Evolutionary conservation across 768 basidiomycete genomes (phyloP).

Genomic region (Phaeolepiota aurea): DNA sequence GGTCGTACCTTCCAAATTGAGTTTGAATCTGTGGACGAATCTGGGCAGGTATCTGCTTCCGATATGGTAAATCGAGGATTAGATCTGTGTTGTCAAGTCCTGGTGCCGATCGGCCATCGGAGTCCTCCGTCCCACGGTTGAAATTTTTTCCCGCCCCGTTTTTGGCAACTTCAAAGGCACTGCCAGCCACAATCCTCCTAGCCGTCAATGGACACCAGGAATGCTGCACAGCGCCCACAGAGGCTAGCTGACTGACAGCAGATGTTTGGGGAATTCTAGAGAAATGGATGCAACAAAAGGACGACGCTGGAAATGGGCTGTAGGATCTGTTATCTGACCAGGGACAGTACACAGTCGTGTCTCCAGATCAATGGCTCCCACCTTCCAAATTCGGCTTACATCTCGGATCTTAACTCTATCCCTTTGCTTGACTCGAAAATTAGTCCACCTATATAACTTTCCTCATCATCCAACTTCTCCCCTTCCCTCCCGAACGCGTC

Average conservation of each 20-base stretch:
- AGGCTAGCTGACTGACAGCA: too few relatives aligned
- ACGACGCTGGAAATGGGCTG: neutral
- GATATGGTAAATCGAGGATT: neutral
- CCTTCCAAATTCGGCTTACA: slow-evolving; percentile 36
- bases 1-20: slow-evolving; percentile 14
- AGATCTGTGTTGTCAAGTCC: neutral
- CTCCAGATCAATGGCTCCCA: slow-evolving; percentile 40
- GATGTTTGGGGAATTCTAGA: too few relatives aligned
- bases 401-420: slow-evolving; percentile 44
- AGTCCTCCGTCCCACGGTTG: slow-evolving; percentile 5
- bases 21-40: slow-evolving; percentile 1
- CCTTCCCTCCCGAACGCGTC: slow-evolving; percentile 3
- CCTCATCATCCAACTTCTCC: slow-evolving; percentile 7
- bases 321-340: slow-evolving; percentile 6
- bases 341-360: slow-evolving; percentile 15
- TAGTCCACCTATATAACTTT: slow-evolving; percentile 19
- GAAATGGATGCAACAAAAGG: too few relatives aligned
- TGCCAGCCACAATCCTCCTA: too few relatives aligned
- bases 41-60: slow-evolving; percentile 13
- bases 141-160: slow-evolving; percentile 1
- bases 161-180: slow-evolving; percentile 10
- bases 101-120: slow-evolving; percentile 11
- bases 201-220: neutral
- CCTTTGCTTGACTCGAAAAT: slow-evolving; percentile 14
- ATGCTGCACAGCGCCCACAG: neutral